These are phyloP conservation scores for Uncinocarpus reesii DNA, from an alignment of 2,329 filamentous ascomycete genomes.

Conservation along the genomic window DNA sequence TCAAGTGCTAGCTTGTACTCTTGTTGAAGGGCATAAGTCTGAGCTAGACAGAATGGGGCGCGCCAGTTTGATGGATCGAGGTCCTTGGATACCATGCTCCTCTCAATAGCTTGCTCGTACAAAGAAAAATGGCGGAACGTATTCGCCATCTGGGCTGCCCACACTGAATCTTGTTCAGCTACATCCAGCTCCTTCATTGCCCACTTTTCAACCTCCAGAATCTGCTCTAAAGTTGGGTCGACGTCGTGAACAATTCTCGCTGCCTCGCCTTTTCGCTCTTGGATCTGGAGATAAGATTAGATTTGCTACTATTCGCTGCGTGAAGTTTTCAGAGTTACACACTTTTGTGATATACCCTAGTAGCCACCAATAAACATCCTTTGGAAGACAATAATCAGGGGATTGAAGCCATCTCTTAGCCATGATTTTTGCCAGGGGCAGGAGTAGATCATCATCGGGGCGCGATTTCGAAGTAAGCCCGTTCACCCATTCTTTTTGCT, in stretches of 20 bases:
- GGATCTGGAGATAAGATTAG: slow-evolving; percentile 6
- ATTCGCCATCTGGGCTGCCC: slow-evolving; percentile 19
- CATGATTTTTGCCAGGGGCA: slow-evolving; percentile 17
- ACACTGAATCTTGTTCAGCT: slow-evolving; percentile 12
- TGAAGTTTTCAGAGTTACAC: neutral
- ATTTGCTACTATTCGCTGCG: neutral
- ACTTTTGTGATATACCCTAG: slow-evolving; percentile 14
- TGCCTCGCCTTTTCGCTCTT: slow-evolving; percentile 5
- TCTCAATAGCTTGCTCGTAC: slow-evolving; percentile 17
- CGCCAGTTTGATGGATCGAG: slow-evolving; percentile 19
- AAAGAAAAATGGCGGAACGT: slow-evolving; percentile 17
- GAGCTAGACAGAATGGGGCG: slow-evolving; percentile 19
- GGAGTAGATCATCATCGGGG: slow-evolving; percentile 22
- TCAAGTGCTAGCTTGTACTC: slow-evolving; percentile 13
- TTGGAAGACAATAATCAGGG: slow-evolving; percentile 1
- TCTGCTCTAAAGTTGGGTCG: slow-evolving; percentile 12
- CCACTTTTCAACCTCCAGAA: slow-evolving; percentile 15
- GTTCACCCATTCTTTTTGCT: slow-evolving; percentile 21
- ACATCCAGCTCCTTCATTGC: slow-evolving; percentile 14
- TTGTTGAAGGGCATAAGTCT: slow-evolving; percentile 11
- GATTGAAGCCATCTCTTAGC: slow-evolving; percentile 20
- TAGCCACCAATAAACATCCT: slow-evolving; percentile 11
- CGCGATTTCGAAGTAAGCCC: slow-evolving; percentile 21
- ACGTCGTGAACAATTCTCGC: neutral
- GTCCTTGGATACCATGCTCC: slow-evolving; percentile 18